Base-by-base conservation (phyloP, 768 basidiomycete genomes). In the Myochromella boudieri region DNA sequence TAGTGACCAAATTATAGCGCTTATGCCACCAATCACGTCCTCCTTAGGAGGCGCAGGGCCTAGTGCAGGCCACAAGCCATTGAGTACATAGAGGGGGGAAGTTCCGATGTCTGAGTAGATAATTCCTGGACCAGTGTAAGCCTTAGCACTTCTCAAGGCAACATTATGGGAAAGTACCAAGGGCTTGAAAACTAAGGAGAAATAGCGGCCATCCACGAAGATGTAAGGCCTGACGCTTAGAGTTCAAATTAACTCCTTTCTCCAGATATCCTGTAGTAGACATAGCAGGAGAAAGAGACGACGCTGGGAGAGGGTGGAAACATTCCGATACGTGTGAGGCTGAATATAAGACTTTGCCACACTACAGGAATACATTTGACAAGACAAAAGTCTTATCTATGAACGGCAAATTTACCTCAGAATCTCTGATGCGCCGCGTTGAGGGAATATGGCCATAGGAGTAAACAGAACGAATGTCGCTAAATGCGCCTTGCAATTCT, bases 1-100 rank as follows among this genome's bases (percentile, higher is more conserved):
- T 26, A 87, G 59, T 2, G 82, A 63, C 84, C 83, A 86, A 27
- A 86, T 56, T 46, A 86, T 84, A 15, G 82, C 80, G 47, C 76
- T 79, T 37, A 85, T 52, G 4, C 76, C 78, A 0, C 84, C 84
- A 41, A 87, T 77, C 12, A 84, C 63, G 57, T 85, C 84, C 49
- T 87, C 84, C 42, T 67, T 54, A 0, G 74, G 62, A 0, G 84
- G 84, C 0, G 68, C 58, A 11, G 71, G 68, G 0, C 76, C 77
- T 4, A 54, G 44, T 1, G 76, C 29, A 2, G 80, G 71, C 77
- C 81, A 86, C 11, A 86, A 76, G 7, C 82, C 82, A 55, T 84
- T 84, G 22, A 85, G 59, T 2, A 81, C 77, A 60, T 86, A 86
- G 11, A 85, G 60, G 0, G 84, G 82, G 0, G 78, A 81, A 0